Percentiles rank a stretch among this genome's conserved stretches.
These are phyloP conservation scores for Mesotaenium endlicherianum DNA, from an alignment of 139 green algal species.

Conservation along the genomic window DNA sequence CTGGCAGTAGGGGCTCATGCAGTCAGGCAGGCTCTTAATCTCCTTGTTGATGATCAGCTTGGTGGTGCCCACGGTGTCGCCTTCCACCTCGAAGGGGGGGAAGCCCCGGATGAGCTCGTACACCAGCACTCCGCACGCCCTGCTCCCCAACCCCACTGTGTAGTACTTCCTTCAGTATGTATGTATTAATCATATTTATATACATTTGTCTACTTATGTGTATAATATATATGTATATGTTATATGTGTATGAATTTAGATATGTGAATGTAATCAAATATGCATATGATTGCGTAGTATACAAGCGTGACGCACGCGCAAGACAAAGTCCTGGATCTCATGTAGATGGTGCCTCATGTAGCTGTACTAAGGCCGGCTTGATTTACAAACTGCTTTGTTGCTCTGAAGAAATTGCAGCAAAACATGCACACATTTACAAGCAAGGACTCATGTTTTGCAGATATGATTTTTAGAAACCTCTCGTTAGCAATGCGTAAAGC, in stretches of 20 bases:
- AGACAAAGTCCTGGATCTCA: background rate
- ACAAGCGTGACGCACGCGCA: background rate
- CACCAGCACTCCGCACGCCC: constrained; percentile 70
- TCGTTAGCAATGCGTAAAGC: background rate
- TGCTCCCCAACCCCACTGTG: too few species aligned
- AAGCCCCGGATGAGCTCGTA: constrained; percentile 79
- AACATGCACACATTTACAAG: background rate
- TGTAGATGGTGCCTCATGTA: background rate
- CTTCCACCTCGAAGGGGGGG: constrained; percentile 67
- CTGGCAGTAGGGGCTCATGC: constrained; percentile 15
- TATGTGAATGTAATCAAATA: background rate
- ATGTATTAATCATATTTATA: background rate
- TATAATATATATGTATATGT: background rate
- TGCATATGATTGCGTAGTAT: background rate
- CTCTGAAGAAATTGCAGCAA: background rate
- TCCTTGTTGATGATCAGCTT: constrained; percentile 54
- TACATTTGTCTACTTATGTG: background rate
- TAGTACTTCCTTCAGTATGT: too few species aligned
- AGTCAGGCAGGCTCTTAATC: constrained; percentile 10
- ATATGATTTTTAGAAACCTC: background rate
- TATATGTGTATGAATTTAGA: background rate
- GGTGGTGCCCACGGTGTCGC: constrained; percentile 56
- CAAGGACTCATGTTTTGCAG: background rate
- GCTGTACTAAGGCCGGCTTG: background rate
- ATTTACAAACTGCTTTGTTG: background rate